Percentiles rank a stretch among this genome's conserved stretches.
These are phyloP conservation scores for Metahyphopichia silvanorum DNA, from an alignment of 805 yeast genomes.

Conservation along the genomic window DNA sequence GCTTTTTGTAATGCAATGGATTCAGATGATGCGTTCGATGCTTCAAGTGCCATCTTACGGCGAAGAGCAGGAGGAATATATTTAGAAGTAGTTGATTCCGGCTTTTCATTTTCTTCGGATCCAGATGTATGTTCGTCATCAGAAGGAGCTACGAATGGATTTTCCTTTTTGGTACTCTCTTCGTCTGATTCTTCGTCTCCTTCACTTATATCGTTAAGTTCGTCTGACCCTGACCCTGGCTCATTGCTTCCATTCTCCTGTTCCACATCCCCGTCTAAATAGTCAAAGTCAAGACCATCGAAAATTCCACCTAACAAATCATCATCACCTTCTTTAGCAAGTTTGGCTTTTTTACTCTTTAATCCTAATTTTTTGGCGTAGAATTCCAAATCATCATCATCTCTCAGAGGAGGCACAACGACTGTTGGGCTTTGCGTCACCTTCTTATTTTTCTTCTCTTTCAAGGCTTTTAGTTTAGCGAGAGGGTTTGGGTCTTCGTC, in stretches of 20 bases:
- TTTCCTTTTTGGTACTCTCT: conserved; percentile 42
- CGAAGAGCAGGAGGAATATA: conserved; percentile 91
- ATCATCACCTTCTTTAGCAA: conserved; percentile 55
- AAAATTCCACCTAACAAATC: conserved; percentile 81
- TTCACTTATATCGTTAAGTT: conserved; percentile 13
- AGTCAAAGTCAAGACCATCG: conserved; percentile 66
- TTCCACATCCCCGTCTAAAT: conserved; percentile 15
- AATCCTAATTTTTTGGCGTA: conserved; percentile 81
- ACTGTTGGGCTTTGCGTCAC: conserved; percentile 8
- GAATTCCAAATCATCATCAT: conserved; percentile 76
- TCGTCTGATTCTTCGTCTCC: conserved; percentile 13
- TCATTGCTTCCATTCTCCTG: conserved; percentile 10
- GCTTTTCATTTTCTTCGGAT: conserved; percentile 10
- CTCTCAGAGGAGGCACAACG: conserved; percentile 39
- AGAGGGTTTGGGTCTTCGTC: conserved; percentile 18
- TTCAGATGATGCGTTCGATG: conserved; percentile 30
- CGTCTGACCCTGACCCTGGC: conserved; percentile 13
- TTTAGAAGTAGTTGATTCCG: no score
- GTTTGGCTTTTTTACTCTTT: conserved; percentile 43
- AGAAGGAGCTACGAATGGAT: conserved; percentile 63
- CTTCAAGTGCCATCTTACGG: conserved; percentile 43
- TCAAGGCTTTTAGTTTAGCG: conserved; percentile 1
- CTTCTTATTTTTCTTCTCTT: conserved; percentile 9
- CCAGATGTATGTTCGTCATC: conserved; percentile 8
- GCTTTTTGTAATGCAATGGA: conserved; percentile 50